phyloP scores from a whole-genome alignment of 1,284 basidiomycete genomes.

The Apiotrichum siamense region DNA sequence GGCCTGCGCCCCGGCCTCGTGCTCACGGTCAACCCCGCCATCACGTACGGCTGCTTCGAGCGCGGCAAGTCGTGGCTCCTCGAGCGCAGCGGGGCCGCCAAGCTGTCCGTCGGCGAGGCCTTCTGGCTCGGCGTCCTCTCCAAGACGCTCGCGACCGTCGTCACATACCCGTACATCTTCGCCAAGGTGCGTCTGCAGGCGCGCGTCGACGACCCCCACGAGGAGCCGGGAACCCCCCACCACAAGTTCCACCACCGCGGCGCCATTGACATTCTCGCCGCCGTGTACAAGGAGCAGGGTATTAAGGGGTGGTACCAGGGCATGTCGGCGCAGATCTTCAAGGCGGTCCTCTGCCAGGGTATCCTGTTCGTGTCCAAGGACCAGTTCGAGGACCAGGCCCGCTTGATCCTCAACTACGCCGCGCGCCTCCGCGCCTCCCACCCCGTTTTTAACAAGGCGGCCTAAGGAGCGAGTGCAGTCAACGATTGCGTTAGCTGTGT shows the following conservation, averaged over 20 bases:
- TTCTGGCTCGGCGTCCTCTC: constrained; percentile 89
- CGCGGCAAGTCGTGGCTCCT: constrained; percentile 60
- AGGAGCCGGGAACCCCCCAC: constrained; percentile 10
- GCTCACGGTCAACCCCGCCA: constrained; percentile 92
- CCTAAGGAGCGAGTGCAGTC: too few species aligned
- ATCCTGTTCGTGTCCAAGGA: constrained; percentile 49
- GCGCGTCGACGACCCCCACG: constrained; percentile 31
- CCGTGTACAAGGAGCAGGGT: constrained; percentile 70
- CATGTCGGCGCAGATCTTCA: constrained; percentile 56
- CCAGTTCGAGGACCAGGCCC: constrained; percentile 46
- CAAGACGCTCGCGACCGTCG: constrained; percentile 92
- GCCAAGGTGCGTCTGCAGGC: constrained; percentile 95
- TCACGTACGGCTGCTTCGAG: constrained; percentile 96
- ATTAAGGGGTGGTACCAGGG: constrained; percentile 95
- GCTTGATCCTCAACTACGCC: constrained; percentile 40
- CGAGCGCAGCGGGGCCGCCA: constrained; percentile 31
- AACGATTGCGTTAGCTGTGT: too few species aligned
- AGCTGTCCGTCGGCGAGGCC: constrained; percentile 58
- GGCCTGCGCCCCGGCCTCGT: constrained; percentile 89
- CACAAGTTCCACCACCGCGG: constrained; percentile 14
- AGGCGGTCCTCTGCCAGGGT: constrained; percentile 56
- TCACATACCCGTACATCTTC: constrained; percentile 54
- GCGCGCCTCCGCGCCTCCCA: neutral
- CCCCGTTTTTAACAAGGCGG: constrained; percentile 4
- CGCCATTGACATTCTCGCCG: constrained; percentile 54